Evolutionary conservation across 2,329 filamentous ascomycete genomes (phyloP).

Genomic region (Ascochyta koolunga): DNA sequence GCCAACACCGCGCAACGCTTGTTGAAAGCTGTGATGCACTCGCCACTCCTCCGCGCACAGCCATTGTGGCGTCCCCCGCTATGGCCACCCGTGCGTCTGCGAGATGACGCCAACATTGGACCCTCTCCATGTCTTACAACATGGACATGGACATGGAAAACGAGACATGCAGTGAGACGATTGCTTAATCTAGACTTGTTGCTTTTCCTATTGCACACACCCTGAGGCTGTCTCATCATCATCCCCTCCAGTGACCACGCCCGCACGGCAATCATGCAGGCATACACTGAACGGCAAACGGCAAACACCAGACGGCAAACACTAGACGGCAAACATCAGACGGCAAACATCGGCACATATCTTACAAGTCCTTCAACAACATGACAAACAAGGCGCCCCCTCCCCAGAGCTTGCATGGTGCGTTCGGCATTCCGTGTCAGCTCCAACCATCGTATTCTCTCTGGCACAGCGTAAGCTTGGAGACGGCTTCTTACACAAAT

Average conservation of each 20-base stretch:
- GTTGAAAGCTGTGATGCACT: constrained; percentile 8
- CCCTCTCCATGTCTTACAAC: constrained; percentile 3
- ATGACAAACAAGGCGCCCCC: constrained; percentile 1
- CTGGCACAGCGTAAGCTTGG: neutral
- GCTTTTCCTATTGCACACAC: neutral
- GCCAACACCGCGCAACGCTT: neutral
- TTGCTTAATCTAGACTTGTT: neutral
- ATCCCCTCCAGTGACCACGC: neutral
- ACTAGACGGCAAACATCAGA: too few relatives aligned
- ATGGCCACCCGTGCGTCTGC: neutral
- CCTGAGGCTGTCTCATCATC: neutral
- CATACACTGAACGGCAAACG: neutral
- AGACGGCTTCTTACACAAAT: neutral
- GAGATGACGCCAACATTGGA: constrained; percentile 3
- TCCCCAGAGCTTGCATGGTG: neutral
- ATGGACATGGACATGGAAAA: neutral
- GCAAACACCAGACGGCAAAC: too few relatives aligned
- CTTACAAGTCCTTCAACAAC: neutral
- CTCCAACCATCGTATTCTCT: neutral
- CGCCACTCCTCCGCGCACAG: constrained; percentile 6
- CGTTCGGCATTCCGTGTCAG: neutral
- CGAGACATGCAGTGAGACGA: neutral
- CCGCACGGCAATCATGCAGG: neutral
- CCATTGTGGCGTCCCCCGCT: constrained; percentile 6
- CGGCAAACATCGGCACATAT: neutral